phyloP scores from a whole-genome alignment of 768 basidiomycete species.

The Lentinula sp. region DNA sequence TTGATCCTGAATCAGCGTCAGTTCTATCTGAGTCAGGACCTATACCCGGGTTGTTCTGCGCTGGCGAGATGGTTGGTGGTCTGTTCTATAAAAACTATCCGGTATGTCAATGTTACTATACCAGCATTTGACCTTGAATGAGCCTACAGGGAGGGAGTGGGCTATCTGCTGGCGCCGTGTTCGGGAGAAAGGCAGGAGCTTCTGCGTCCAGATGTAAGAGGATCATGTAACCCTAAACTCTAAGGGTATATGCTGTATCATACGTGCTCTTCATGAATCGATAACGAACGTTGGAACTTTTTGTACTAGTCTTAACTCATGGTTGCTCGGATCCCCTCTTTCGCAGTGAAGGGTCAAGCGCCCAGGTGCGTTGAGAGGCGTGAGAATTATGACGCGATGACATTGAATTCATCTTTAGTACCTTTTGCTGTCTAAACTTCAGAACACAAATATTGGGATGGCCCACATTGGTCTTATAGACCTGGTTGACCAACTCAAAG shows the following conservation, averaged over 20 bases:
- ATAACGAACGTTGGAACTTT: too few species aligned
- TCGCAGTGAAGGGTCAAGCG: too few species aligned
- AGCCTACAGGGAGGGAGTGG: conserved; percentile 24
- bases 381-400: not conserved
- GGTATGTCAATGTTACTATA: conserved; percentile 12
- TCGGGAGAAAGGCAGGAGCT: conserved; percentile 8
- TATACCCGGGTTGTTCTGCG: conserved; percentile 55
- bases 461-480: not conserved
- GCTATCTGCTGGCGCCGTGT: conserved; percentile 22
- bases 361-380: not conserved
- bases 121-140: not conserved
- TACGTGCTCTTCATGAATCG: not conserved
- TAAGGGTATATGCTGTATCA: too few species aligned
- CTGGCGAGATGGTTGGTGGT: conserved; percentile 66
- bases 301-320: not conserved
- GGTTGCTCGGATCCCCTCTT: not conserved
- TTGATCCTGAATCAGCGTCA: conserved; percentile 47
- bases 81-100: conserved; percentile 65
- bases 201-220: not conserved
- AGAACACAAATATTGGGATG: not conserved
- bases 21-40: conserved; percentile 36
- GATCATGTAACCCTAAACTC: not conserved
- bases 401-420: not conserved
- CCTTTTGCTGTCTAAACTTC: not conserved
- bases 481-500: conserved; percentile 7